Evolutionary conservation across 2,329 filamentous ascomycete genomes (phyloP).

Genomic region (Emergomyces africanus): DNA sequence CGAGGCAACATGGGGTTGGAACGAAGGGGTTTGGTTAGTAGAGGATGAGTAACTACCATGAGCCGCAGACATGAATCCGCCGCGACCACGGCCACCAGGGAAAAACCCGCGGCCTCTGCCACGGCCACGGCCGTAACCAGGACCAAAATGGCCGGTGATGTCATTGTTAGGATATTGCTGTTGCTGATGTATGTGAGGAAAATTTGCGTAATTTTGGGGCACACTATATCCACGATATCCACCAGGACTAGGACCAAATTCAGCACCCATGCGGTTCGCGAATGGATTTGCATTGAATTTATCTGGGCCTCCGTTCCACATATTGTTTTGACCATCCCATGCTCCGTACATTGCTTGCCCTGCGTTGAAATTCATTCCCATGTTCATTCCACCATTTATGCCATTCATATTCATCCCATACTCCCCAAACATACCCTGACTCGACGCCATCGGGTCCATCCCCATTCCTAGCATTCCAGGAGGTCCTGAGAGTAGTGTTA

Average conservation of each 20-base stretch:
- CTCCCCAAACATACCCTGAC: slow-evolving; percentile 37
- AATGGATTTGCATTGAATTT: slow-evolving; percentile 78
- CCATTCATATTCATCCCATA: slow-evolving; percentile 71
- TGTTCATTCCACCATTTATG: slow-evolving; percentile 63
- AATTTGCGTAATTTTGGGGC: slow-evolving; percentile 69
- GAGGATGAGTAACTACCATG: slow-evolving; percentile 24
- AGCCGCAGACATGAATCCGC: slow-evolving; percentile 22
- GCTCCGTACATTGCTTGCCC: slow-evolving; percentile 57
- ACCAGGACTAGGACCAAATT: slow-evolving; percentile 63
- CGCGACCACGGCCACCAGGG: slow-evolving; percentile 24
- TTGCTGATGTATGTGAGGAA: slow-evolving; percentile 46
- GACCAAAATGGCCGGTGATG: slow-evolving; percentile 61
- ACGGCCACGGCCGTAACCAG: slow-evolving; percentile 53
- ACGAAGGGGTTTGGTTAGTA: slow-evolving; percentile 21
- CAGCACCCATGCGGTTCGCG: slow-evolving; percentile 63
- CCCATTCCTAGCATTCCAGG: slow-evolving; percentile 66
- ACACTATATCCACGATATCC: slow-evolving; percentile 55
- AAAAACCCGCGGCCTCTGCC: slow-evolving; percentile 23
- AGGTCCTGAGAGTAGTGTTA: slow-evolving; percentile 14
- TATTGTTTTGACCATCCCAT: slow-evolving; percentile 55
- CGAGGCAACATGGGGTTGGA: slow-evolving; percentile 18
- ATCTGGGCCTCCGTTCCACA: slow-evolving; percentile 45
- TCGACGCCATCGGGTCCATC: slow-evolving; percentile 53
- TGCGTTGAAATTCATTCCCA: slow-evolving; percentile 50
- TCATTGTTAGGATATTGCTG: slow-evolving; percentile 48